Evolutionary conservation across 768 basidiomycete genomes (phyloP), one percentile per base, ranked within the genome.

Genomic region (Mycena epipterygia): DNA sequence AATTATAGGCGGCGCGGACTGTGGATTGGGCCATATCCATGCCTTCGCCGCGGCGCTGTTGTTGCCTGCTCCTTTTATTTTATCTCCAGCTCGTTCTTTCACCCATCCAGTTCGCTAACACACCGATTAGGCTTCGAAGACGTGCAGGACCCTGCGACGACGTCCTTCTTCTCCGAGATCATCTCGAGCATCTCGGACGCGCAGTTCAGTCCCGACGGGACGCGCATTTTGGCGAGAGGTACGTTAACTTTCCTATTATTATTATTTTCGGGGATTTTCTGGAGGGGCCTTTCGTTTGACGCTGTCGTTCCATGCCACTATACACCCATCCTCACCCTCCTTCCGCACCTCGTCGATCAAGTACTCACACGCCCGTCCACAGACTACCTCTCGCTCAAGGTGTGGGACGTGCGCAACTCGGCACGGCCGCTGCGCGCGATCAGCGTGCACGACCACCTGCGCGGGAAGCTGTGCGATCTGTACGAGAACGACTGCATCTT

Each of bases 401-500:
- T 99, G 77, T 99, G 98, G 98, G 98, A 99, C 82, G 89, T 99
- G 82, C 97, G 97, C 81, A 98, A 98, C 96, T 98, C 99, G 83
- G 91, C 91, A 71, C 90, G 92, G 73, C 98, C 98, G 13, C 83
- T 99, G 69, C 97, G 97, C 85, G 98, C 96, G 14, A 98, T 99
- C 79, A 92, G 95, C 55, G 98, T 99, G 76, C 98, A 99, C 78
- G 98, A 99, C 76, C 97, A 99, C 81, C 87, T 99, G 52, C 91
- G 96, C 59, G 94, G 95, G 63, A 99, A 99, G 81, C 90, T 99
- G n/a, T 99, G 98, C 81, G 98, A 99, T 81, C 82, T 99, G 69
- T 99, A 99, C 78, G 98, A 99, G 86, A 99, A 99, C 76, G 98
- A 99, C 78, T 99, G 98, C 82, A 99, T 99, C 77, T 99, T 99